These are phyloP conservation scores for Misopates orontium DNA, from an alignment of 257 asterid genomes.

Conservation along the genomic window DNA sequence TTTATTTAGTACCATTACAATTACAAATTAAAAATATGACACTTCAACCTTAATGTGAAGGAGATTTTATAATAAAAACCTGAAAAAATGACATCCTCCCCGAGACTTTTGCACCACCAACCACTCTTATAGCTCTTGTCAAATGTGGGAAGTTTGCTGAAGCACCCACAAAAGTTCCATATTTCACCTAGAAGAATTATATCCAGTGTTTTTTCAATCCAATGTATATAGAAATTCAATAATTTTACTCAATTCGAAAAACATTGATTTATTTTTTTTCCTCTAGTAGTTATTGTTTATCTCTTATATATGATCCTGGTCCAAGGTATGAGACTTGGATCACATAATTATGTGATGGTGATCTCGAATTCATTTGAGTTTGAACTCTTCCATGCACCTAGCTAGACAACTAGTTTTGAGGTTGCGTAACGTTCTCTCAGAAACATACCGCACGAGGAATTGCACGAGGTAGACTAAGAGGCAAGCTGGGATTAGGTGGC, in stretches of 20 bases:
- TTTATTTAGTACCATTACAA: not conserved
- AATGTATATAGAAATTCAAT: no score
- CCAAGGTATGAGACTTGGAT: no score
- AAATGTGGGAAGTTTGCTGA: slow-evolving; percentile 44
- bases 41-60: not conserved
- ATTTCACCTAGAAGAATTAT: slow-evolving; percentile 30
- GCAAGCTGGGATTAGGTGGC: slow-evolving; percentile 5
- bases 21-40: no score
- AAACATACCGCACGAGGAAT: slow-evolving; percentile 45
- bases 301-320: no score
- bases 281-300: no score
- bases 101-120: slow-evolving; percentile 7
- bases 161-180: slow-evolving; percentile 49
- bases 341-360: no score
- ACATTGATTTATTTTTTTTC: no score
- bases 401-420: no score
- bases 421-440: no score
- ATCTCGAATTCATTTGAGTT: no score
- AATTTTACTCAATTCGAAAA: no score
- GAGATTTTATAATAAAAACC: slow-evolving; percentile 21
- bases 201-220: not conserved
- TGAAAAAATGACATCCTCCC: slow-evolving; percentile 28
- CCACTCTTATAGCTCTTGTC: slow-evolving; percentile 28
- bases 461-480: slow-evolving; percentile 32
- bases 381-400: no score